Conservation (phyloP, 2,329 filamentous ascomycete genomes). For the Fusarium acutatum region DNA sequence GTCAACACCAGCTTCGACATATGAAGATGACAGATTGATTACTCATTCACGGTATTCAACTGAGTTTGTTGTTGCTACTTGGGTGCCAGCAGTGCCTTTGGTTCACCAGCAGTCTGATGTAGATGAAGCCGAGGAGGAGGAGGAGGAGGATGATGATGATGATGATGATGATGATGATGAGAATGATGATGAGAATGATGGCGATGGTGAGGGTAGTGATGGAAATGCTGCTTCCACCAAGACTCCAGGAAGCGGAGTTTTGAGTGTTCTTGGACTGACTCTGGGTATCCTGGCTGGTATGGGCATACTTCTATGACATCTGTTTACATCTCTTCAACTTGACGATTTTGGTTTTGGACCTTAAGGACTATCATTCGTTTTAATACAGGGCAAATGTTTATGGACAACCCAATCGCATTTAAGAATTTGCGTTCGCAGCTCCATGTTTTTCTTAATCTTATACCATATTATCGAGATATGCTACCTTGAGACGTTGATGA, state of each 20-base stretch:
- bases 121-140: background rate
- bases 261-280: background rate
- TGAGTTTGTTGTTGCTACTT: background rate
- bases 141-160: rapidly evolving
- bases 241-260: background rate
- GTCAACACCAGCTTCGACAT: background rate
- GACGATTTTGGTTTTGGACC: background rate
- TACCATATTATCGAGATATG: background rate
- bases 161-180: background rate
- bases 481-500: background rate
- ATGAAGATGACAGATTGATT: background rate
- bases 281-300: constrained; percentile 1
- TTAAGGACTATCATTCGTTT: background rate
- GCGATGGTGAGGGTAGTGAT: background rate
- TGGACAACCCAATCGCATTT: background rate
- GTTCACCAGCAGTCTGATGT: background rate
- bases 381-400: background rate
- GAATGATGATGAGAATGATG: background rate
- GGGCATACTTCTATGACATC: constrained; percentile 2
- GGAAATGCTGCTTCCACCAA: background rate
- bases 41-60: background rate
- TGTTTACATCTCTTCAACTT: background rate
- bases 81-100: background rate
- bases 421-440: background rate
- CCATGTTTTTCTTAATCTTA: background rate